Evolutionary conservation across 495 filamentous ascomycete species (phyloP).

Genomic region (Eremomyces bilateralis): DNA sequence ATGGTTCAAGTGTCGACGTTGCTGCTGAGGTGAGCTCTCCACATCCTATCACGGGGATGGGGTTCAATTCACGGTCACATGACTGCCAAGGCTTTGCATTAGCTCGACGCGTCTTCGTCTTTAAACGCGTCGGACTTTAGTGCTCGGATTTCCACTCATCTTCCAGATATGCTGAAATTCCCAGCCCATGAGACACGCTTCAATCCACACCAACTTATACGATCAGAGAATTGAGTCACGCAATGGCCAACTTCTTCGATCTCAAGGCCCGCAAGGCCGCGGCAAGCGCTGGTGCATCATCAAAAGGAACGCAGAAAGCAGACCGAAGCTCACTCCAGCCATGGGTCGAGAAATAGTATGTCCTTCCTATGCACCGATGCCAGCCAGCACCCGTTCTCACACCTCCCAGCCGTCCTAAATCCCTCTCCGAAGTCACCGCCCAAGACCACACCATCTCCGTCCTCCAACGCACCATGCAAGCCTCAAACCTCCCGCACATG

Average conservation of each 20-base stretch:
- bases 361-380: not conserved
- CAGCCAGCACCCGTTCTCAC: conserved; percentile 1
- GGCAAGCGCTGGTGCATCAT: conserved; percentile 34
- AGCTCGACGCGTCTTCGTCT: too few species aligned
- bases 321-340: conserved; percentile 44
- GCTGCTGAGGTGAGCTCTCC: too few species aligned
- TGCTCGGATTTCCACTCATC: too few species aligned
- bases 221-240: too few species aligned
- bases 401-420: conserved; percentile 60
- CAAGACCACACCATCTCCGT: conserved; percentile 95
- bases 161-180: too few species aligned
- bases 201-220: too few species aligned
- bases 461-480: conserved; percentile 78
- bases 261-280: conserved; percentile 80
- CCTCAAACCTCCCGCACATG: conserved; percentile 95
- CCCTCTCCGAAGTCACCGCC: conserved; percentile 79
- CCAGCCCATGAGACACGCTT: too few species aligned
- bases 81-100: too few species aligned
- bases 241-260: conserved; percentile 87
- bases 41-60: too few species aligned
- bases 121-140: too few species aligned
- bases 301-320: conserved; percentile 37
- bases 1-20: too few species aligned
- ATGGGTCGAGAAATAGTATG: conserved; percentile 99
- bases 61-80: too few species aligned